Base-by-base conservation (phyloP, 2,329 filamentous ascomycete species). In the Pseudogymnoascus sp. region DNA sequence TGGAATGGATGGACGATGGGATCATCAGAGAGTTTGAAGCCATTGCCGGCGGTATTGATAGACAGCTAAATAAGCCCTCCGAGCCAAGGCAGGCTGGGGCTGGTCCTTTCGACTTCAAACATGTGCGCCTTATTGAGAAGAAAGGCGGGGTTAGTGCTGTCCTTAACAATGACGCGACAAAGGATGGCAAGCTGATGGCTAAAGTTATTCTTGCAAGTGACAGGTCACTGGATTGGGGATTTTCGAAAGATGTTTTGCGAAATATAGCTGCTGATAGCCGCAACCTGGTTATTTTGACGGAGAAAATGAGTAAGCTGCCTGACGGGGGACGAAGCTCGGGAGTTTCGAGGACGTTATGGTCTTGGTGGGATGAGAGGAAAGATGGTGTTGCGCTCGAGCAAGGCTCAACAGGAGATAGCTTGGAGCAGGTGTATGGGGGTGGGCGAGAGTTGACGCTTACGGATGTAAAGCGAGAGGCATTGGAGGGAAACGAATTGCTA, bases 1-100 rank as follows among this genome's bases (percentile, higher is more conserved):
- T 99, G 34, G 95, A 99, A 73, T 99, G 95, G 95, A 97, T 99
- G 93, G 93, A 97, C 72, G 93, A 97, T 71, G 88, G 87, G 64
- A 96, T 99, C 64, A 89, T 96, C 43, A 87, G 92, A 62, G 93
- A 97, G 70, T 96, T 96, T 66, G 93, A 96, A 73, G 86, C 88
- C 12, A 81, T 87, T 59, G 71, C 74, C 31, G 69, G 69, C 9
- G 67, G 69, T n/a, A 75, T 77, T 60, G 65, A 71, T 6, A 77
- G 75, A 64, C 78, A 80, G 66, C 72, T 77, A 3, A 80, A 77
- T 65, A 76, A 78, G 9, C 75, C 77, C 0, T 75, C 78, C 11
- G 78, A 77, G 25, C 77, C 78, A 12, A 85, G 81, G 69, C 72
- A 76, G 34, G 73, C 74, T 21, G 72, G 72, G 37, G 82, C 80